phyloP scores from a whole-genome alignment of 2,329 filamentous ascomycete genomes.

The Calonectria honghensis region DNA sequence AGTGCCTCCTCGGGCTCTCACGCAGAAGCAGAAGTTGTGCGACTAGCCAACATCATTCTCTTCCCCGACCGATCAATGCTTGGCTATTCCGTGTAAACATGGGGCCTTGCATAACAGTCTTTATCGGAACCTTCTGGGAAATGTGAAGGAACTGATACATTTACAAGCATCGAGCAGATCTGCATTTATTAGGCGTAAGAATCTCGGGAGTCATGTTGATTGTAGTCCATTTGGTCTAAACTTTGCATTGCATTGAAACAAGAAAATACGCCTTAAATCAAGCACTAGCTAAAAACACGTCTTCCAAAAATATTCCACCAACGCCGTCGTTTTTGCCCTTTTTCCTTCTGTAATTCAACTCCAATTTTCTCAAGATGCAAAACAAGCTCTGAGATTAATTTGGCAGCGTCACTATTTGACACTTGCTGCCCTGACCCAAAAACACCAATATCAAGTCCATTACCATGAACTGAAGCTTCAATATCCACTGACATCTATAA shows the following conservation, averaged over 20 bases:
- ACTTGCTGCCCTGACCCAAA: slow-evolving; percentile 60
- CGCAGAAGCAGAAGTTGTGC: slow-evolving; percentile 71
- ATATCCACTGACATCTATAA: slow-evolving; percentile 63
- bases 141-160: background rate
- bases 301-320: background rate
- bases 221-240: slow-evolving; percentile 2
- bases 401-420: slow-evolving; percentile 51
- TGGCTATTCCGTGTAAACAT: slow-evolving; percentile 54
- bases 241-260: slow-evolving; percentile 29
- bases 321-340: slow-evolving; percentile 15
- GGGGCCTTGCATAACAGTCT: background rate
- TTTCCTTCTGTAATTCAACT: slow-evolving; percentile 14
- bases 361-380: slow-evolving; percentile 41
- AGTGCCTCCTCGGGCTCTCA: slow-evolving; percentile 56
- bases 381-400: slow-evolving; percentile 54
- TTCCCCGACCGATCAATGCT: slow-evolving; percentile 70
- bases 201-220: background rate
- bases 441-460: slow-evolving; percentile 62
- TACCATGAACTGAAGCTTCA: slow-evolving; percentile 60
- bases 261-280: slow-evolving; percentile 12
- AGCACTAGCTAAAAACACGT: background rate
- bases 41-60: slow-evolving; percentile 74
- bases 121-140: background rate
- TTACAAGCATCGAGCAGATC: slow-evolving; percentile 3
- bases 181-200: slow-evolving; percentile 33